Conservation (phyloP, 2,329 filamentous ascomycete species). For the Magnaporthiopsis rhizophila region DNA sequence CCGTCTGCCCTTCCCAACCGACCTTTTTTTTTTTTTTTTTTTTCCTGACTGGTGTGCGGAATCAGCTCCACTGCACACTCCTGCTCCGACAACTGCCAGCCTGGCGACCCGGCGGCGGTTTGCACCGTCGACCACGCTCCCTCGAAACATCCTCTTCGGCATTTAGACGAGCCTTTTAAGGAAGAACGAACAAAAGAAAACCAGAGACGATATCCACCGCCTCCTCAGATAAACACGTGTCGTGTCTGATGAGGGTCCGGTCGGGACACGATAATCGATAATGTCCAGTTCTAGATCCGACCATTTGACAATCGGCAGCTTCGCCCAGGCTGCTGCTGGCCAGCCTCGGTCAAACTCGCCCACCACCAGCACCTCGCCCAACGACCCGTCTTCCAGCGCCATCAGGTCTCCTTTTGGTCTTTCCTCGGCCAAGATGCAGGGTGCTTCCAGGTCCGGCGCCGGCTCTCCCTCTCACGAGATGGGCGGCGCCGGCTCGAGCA, state of each 20-base stretch:
- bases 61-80: neutral
- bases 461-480: conserved; percentile 96
- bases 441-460: conserved; percentile 67
- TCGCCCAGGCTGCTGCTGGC: conserved; percentile 57
- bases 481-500: conserved; percentile 53
- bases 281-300: conserved; percentile 86
- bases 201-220: conserved; percentile 4
- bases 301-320: conserved; percentile 78
- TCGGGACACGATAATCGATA: conserved; percentile 66
- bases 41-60: neutral
- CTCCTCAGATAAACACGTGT: neutral
- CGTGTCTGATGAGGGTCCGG: conserved; percentile 32
- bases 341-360: conserved; percentile 72
- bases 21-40: neutral
- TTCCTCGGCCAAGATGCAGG: conserved; percentile 51
- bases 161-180: neutral
- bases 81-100: conserved; percentile 2
- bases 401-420: conserved; percentile 68
- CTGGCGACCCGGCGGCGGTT: neutral
- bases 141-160: neutral
- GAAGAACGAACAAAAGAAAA: conserved; percentile 3
- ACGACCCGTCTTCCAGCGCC: conserved; percentile 57
- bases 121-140: neutral
- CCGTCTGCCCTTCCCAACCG: neutral
- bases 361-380: conserved; percentile 71